phyloP scores from a whole-genome alignment of 768 basidiomycete species.

The Hypholoma sublateritium region DNA sequence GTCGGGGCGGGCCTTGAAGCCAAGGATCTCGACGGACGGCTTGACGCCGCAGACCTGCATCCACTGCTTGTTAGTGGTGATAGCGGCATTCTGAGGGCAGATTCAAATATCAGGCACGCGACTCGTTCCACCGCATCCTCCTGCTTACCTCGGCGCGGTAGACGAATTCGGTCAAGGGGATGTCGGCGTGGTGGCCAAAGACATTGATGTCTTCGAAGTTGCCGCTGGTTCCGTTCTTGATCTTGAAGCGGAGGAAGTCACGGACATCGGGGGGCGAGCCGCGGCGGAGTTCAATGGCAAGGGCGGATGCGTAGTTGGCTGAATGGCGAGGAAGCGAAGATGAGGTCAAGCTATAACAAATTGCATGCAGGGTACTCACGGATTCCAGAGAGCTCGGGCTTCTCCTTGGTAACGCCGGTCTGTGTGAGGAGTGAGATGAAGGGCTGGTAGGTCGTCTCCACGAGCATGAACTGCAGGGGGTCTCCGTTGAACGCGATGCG shows the following conservation, averaged over 20 bases:
- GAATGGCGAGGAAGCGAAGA: not conserved
- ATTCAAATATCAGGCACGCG: not conserved
- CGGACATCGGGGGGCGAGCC: conserved; percentile 74
- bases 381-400: conserved; percentile 61
- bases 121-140: not conserved
- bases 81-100: conserved; percentile 42
- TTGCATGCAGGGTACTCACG: conserved; percentile 45
- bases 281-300: conserved; percentile 78
- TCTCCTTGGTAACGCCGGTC: conserved; percentile 56
- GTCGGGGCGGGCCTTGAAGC: conserved; percentile 22
- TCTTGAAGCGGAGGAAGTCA: conserved; percentile 81
- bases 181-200: conserved; percentile 74
- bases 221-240: conserved; percentile 76
- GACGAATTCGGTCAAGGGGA: conserved; percentile 83
- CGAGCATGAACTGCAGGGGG: conserved; percentile 75
- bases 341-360: conserved; percentile 14
- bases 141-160: conserved; percentile 70
- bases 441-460: conserved; percentile 86
- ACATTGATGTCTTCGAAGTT: conserved; percentile 68
- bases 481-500: conserved; percentile 79
- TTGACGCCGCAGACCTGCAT: conserved; percentile 41
- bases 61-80: conserved; percentile 58
- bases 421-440: conserved; percentile 88
- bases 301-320: conserved; percentile 75
- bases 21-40: conserved; percentile 24